These are phyloP conservation scores for Stachybotrys chlorohalonatus DNA, from an alignment of 2,329 filamentous ascomycete genomes.

Conservation along the genomic window DNA sequence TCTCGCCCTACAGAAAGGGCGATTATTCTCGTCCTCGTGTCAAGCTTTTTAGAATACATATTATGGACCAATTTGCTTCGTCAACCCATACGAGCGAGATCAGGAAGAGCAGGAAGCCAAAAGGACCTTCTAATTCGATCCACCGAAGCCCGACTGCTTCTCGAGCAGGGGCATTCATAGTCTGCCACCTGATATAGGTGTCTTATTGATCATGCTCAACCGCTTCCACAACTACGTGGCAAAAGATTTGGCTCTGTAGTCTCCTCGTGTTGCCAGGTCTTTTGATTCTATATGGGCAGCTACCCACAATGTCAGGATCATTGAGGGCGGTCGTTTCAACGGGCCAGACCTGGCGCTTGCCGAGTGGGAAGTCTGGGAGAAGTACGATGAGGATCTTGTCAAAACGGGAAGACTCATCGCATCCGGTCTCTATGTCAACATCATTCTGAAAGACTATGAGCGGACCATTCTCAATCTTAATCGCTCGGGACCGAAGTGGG, in stretches of 20 bases:
- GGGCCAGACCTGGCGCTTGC: conserved; percentile 28
- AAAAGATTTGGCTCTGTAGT: conserved; percentile 6
- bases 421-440: conserved; percentile 43
- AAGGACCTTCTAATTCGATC: conserved; percentile 37
- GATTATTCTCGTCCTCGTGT: not conserved
- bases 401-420: conserved; percentile 36
- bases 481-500: conserved; percentile 15
- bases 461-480: conserved; percentile 38
- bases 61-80: conserved; percentile 29
- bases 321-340: conserved; percentile 8
- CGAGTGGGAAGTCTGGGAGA: conserved; percentile 10
- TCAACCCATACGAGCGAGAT: conserved; percentile 39
- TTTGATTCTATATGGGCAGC: not conserved
- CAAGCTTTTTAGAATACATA: conserved; percentile 13
- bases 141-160: conserved; percentile 45
- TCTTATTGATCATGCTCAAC: conserved; percentile 44
- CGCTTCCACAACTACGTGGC: conserved; percentile 15
- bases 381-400: conserved; percentile 26
- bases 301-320: conserved; percentile 4
- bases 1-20: too few relatives aligned
- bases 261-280: not conserved
- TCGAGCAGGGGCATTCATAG: conserved; percentile 39
- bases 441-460: conserved; percentile 43
- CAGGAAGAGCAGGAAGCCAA: conserved; percentile 38
- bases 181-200: conserved; percentile 44